Evolutionary conservation across 2,329 filamentous ascomycete genomes (phyloP).

Genomic region (Orbilia oligospora): DNA sequence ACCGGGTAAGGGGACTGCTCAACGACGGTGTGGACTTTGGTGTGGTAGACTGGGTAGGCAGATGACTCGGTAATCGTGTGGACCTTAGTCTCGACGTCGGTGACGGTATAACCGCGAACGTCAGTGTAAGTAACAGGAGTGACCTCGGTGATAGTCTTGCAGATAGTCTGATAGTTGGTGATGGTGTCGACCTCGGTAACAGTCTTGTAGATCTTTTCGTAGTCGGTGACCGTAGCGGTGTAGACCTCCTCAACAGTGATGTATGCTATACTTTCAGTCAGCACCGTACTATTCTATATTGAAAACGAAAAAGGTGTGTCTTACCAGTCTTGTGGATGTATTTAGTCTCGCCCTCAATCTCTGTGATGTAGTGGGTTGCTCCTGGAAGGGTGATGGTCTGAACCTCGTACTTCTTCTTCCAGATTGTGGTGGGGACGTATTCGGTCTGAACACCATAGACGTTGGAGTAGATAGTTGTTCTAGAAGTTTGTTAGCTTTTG

Average conservation of each 20-base stretch:
- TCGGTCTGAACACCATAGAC: slow-evolving; percentile 23
- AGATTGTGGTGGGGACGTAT: slow-evolving; percentile 47
- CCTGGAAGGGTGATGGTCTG: slow-evolving; percentile 55
- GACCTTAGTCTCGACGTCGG: slow-evolving; percentile 29
- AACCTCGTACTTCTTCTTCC: slow-evolving; percentile 45
- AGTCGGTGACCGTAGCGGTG: slow-evolving; percentile 40
- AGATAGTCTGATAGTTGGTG: slow-evolving; percentile 19
- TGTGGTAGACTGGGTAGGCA: slow-evolving; percentile 23
- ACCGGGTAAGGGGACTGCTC: slow-evolving; percentile 32
- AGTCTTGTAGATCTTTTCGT: slow-evolving; percentile 39
- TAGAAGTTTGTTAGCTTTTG: not conserved
- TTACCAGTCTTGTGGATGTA: slow-evolving; percentile 46
- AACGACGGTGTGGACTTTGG: slow-evolving; percentile 42
- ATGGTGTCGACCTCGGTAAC: slow-evolving; percentile 42
- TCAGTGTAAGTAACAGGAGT: slow-evolving; percentile 43
- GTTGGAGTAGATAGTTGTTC: slow-evolving; percentile 38
- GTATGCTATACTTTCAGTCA: slow-evolving; percentile 12
- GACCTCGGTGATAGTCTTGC: slow-evolving; percentile 31
- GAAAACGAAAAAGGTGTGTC: not conserved
- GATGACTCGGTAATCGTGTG: slow-evolving; percentile 41
- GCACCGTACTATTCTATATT: not conserved
- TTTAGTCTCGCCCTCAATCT: slow-evolving; percentile 49
- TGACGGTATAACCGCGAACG: slow-evolving; percentile 35
- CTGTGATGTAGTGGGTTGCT: slow-evolving; percentile 48
- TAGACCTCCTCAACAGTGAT: slow-evolving; percentile 44